Evolutionary conservation across 2,329 filamentous ascomycete genomes (phyloP).

Genomic region (Claviceps sp.): DNA sequence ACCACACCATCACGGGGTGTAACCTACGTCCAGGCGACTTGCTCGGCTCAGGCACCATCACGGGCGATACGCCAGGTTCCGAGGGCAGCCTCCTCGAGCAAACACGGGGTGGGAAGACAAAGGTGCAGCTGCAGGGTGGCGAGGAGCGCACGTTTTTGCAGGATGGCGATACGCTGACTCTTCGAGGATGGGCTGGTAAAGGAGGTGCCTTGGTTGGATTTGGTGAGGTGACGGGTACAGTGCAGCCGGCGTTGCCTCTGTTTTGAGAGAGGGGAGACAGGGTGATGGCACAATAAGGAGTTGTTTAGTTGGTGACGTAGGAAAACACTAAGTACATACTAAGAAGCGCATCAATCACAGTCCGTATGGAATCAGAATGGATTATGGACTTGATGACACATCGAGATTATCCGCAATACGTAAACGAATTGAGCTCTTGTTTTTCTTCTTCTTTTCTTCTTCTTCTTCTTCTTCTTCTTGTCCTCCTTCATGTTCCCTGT

Average conservation of each 20-base stretch:
- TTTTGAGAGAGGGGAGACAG: constrained; percentile 10
- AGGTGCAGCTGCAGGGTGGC: constrained; percentile 47
- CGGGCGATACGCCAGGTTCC: constrained; percentile 47
- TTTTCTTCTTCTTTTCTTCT: no score
- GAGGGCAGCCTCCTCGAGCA: constrained; percentile 62
- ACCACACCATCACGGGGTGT: constrained; percentile 68
- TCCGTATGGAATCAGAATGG: no score
- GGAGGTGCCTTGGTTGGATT: constrained; percentile 61
- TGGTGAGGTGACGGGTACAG: constrained; percentile 55
- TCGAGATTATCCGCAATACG: no score
- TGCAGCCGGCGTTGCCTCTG: constrained; percentile 25
- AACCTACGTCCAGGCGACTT: constrained; percentile 62
- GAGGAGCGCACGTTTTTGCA: constrained; percentile 58
- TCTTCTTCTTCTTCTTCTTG: no score
- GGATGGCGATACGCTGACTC: constrained; percentile 57
- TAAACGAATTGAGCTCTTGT: no score
- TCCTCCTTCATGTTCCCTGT: no score
- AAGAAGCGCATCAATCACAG: no score
- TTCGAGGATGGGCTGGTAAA: constrained; percentile 53
- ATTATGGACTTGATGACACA: no score
- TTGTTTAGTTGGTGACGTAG: no score
- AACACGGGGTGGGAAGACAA: constrained; percentile 52
- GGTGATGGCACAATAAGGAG: background rate
- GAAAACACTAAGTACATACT: no score
- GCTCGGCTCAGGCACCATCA: constrained; percentile 66